Evolutionary conservation across 192 early-diverging fungal species (phyloP).

Genomic region (Backusella circina): DNA sequence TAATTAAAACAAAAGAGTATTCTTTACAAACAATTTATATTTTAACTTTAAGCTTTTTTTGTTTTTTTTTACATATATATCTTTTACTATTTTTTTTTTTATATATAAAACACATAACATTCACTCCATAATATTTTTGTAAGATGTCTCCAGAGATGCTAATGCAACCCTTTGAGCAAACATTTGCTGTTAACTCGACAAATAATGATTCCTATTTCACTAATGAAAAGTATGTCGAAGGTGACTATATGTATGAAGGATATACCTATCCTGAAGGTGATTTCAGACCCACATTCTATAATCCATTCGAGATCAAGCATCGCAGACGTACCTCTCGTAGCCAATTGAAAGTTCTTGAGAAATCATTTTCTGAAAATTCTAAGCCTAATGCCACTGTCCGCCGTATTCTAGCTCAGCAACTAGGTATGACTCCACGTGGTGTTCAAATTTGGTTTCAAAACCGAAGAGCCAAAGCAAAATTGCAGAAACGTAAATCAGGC

Average conservation of each 20-base stretch:
- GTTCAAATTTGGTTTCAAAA: constrained; percentile 91
- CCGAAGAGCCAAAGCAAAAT: constrained; percentile 82
- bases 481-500: constrained; percentile 38
- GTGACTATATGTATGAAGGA: background rate
- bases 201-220: background rate
- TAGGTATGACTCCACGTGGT: constrained; percentile 66
- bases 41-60: background rate
- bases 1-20: background rate
- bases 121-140: background rate
- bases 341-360: constrained; percentile 73
- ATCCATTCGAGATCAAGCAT: constrained; percentile 76
- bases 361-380: constrained; percentile 56
- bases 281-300: constrained; percentile 71
- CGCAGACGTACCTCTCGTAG: constrained; percentile 68
- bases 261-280: constrained; percentile 31
- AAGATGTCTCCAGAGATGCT: constrained; percentile 9
- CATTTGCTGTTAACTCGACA: background rate
- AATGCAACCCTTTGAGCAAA: constrained; percentile 15
- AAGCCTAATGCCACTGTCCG: constrained; percentile 68
- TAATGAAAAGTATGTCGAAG: background rate
- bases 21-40: background rate
- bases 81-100: background rate
- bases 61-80: background rate
- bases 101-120: background rate
- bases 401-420: constrained; percentile 54